Conservation (phyloP, 176 grass and related monocot species). For the Canna indica region DNA sequence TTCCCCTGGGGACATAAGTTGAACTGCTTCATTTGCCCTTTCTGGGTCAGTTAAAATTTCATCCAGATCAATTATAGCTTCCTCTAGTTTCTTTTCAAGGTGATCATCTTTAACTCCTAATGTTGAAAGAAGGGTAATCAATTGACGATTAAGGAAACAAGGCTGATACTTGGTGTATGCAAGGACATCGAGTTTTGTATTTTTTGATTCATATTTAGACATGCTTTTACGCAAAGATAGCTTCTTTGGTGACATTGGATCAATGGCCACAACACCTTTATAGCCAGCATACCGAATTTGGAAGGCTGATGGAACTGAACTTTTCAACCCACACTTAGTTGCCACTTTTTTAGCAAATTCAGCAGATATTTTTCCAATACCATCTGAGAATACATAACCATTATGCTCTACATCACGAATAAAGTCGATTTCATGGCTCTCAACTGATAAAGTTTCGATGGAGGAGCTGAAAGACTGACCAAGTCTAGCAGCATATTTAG, state of each 20-base stretch:
- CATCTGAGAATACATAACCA: constrained; percentile 72
- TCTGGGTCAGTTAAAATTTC: constrained; percentile 50
- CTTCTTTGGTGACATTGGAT: constrained; percentile 51
- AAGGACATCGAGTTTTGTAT: constrained; percentile 70
- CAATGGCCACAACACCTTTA: constrained; percentile 78
- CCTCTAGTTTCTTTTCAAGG: constrained; percentile 66
- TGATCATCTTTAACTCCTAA: constrained; percentile 45
- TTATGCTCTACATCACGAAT: constrained; percentile 58
- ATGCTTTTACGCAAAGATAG: constrained; percentile 87
- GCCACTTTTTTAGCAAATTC: constrained; percentile 66
- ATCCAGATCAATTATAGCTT: constrained; percentile 44
- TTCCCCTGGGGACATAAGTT: constrained; percentile 70
- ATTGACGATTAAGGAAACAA: constrained; percentile 69
- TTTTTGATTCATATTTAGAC: constrained; percentile 69
- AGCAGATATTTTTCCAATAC: constrained; percentile 75
- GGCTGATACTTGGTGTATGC: constrained; percentile 86
- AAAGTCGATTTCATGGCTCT: constrained; percentile 32
- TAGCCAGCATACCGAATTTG: constrained; percentile 90
- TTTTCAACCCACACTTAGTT: constrained; percentile 50
- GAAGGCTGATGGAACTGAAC: constrained; percentile 65
- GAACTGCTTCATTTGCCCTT: constrained; percentile 48
- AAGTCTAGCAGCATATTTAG: constrained; percentile 89
- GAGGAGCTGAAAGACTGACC: constrained; percentile 88
- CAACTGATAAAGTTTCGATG: constrained; percentile 62
- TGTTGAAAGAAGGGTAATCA: constrained; percentile 82